phyloP scores from a whole-genome alignment of 2,329 filamentous ascomycete genomes.

The Phialophora verrucosa region DNA sequence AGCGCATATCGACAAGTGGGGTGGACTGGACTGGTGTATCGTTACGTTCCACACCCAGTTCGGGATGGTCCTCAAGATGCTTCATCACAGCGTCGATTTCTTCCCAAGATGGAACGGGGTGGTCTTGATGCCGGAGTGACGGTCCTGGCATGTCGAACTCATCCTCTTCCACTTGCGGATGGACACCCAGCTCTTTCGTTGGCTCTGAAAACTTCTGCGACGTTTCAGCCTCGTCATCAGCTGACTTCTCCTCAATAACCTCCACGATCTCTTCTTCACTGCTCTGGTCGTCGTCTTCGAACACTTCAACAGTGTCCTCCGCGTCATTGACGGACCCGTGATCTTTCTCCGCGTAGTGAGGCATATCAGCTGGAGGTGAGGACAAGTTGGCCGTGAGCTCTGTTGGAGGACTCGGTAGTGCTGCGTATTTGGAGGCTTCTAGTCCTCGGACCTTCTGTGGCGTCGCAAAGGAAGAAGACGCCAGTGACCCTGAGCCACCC shows the following conservation, averaged over 20 bases:
- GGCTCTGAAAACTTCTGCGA: not conserved
- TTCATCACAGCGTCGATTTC: slow-evolving; percentile 94
- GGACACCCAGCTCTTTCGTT: slow-evolving; percentile 7
- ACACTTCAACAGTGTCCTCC: slow-evolving; percentile 29
- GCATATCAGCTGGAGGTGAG: slow-evolving; percentile 28
- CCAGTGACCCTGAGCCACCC: slow-evolving; percentile 43
- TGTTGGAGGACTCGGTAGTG: slow-evolving; percentile 15
- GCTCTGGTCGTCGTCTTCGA: slow-evolving; percentile 26
- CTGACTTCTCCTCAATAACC: slow-evolving; percentile 18
- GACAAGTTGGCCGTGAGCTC: slow-evolving; percentile 41
- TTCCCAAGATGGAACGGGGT: slow-evolving; percentile 47
- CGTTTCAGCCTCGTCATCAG: slow-evolving; percentile 15
- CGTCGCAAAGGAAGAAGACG: slow-evolving; percentile 23
- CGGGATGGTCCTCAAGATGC: slow-evolving; percentile 76
- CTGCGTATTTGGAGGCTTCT: slow-evolving; percentile 34
- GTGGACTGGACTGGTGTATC: slow-evolving; percentile 51
- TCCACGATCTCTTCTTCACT: slow-evolving; percentile 24
- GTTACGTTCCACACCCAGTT: slow-evolving; percentile 73
- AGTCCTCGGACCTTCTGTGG: slow-evolving; percentile 26
- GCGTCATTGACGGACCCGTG: slow-evolving; percentile 18
- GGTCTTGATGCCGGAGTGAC: slow-evolving; percentile 21
- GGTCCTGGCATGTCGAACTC: slow-evolving; percentile 18
- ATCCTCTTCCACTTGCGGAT: slow-evolving; percentile 12
- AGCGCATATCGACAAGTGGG: slow-evolving; percentile 53
- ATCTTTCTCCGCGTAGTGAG: slow-evolving; percentile 24